phyloP scores from a whole-genome alignment of 345 rosid genomes.

The Populus euphratica region DNA sequence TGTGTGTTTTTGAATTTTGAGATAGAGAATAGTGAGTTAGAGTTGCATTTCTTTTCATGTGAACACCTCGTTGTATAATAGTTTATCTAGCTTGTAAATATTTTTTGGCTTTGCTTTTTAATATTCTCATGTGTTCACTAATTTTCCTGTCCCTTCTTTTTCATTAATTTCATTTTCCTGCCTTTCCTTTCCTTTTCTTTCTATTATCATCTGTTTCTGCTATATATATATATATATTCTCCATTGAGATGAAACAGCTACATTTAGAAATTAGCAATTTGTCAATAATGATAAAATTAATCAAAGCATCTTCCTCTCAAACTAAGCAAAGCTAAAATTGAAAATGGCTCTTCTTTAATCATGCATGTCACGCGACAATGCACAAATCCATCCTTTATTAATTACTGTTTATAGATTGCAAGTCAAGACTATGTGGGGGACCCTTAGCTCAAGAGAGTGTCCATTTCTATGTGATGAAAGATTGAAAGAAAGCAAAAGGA shows the following conservation, averaged over 20 bases:
- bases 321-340: conserved; percentile 20
- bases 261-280: not conserved
- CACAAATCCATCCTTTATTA: conserved; percentile 5
- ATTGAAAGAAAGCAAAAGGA: conserved; percentile 15
- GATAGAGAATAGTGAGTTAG: not conserved
- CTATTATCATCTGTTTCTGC: no score
- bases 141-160: not conserved
- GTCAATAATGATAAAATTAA: not conserved
- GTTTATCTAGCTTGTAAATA: not conserved
- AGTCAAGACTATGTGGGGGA: conserved; percentile 13
- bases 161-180: not conserved
- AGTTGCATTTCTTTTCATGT: not conserved
- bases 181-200: not conserved
- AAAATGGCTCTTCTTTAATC: conserved; percentile 15
- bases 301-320: conserved; percentile 9
- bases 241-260: not conserved
- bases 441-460: conserved; percentile 15
- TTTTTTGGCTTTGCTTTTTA: conserved; percentile 4
- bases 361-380: conserved; percentile 11
- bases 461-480: conserved; percentile 23
- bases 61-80: not conserved
- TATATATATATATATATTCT: not conserved
- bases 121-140: not conserved
- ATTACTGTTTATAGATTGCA: not conserved
- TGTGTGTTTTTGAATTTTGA: not conserved